Base-by-base conservation (phyloP, 108 stramenopile species). In the Nitzschia palea region DNA sequence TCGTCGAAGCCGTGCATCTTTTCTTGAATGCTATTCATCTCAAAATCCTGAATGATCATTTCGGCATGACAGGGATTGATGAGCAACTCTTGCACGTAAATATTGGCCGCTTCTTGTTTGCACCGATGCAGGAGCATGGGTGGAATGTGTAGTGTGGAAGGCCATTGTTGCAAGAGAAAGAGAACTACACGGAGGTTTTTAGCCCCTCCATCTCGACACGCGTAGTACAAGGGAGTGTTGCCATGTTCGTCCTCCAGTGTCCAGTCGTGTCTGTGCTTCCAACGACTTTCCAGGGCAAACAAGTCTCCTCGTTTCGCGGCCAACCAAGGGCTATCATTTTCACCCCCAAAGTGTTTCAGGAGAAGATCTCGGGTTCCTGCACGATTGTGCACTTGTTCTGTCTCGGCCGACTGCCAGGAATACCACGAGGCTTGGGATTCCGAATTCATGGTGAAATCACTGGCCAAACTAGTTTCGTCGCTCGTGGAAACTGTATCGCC, bases 241-340 rank as follows among this genome's bases (percentile, higher is more conserved):
- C 57, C 61, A 43, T 27, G 14, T 15, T 62, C 52, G 36, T 71
- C 70, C 40, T 54, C 51, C 26, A 42, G 17, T 23, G 61, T 71
- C 70, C 70, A 71, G 23, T 71, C 70, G 9, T 59, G 32, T 20
- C 45, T 26, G 62, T 53, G 23, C 36, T 53, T 67, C 53, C 54
- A 55, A 22, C 44, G 45, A 34, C 22, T 18, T 51, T 70, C 47
- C 15, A 71, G 23, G 42, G 70, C 70, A 27, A 35, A 15, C 0
- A 73, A 22, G 43, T 60, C 64, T 3, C 64, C 72, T 6, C 63
- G 37, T 9, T 65, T 47, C 9, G 72, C 64, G 22, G 72, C 64
- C 25, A 37, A 37, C 57, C 72, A 73, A 15, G 64, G 72, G n/a
- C 18, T 48, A 48, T 73, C 63, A 40, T 66, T 29, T 14, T 18